Base-by-base conservation (phyloP, 306 rosid species). In the Ormosia emarginata region DNA sequence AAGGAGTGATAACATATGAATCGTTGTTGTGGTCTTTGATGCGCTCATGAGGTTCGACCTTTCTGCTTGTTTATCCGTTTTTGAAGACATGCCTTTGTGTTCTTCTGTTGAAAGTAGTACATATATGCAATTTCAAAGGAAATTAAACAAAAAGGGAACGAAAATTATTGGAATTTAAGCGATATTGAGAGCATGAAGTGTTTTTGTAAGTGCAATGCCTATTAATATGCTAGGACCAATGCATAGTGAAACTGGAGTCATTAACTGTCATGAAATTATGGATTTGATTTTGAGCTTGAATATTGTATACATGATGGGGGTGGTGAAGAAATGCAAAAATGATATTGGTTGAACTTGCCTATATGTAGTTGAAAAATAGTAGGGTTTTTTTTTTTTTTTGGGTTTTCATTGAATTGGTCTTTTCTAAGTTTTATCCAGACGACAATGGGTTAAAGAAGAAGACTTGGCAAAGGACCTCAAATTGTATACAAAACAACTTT, bases 11-110 rank as follows among this genome's bases (percentile, higher is more conserved):
- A 95, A 93, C 73, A 82, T 98, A 34, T 98, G 99, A 73, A 92
- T 95, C n/a, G 98, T 97, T 24, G 99, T 95, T 13, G 99, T 95
- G 49, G 96, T 95, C 17, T 98, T 95, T n/a, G 99, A 95, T 62
- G 99, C 98, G 8, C 97, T 95, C 77, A 86, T 97, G 0, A 93
- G 99, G 99, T 95, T 82, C 66, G 83, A 39, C 11, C 8, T 69
- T 74, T 5, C 74, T 29, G 62, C 9, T 18, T 43, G 44, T 68
- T 41, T 77, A 32, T 68, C 12, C 0, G 29, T 18, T 80, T 69
- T 46, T 52, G 72, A 59, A 43, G 82, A n/a, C 40, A 6, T 63
- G 37, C 29, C 9, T 37, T 14, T 74, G 11, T 79, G 81, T 62
- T 67, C 6, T 18, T 71, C 39, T 29, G 30, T 43, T 74, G 32